A percentile compares a stretch with the other conserved stretches of the same genome.
phyloP scores from a whole-genome alignment of 768 basidiomycete genomes.

The Mycena chlorophos region DNA sequence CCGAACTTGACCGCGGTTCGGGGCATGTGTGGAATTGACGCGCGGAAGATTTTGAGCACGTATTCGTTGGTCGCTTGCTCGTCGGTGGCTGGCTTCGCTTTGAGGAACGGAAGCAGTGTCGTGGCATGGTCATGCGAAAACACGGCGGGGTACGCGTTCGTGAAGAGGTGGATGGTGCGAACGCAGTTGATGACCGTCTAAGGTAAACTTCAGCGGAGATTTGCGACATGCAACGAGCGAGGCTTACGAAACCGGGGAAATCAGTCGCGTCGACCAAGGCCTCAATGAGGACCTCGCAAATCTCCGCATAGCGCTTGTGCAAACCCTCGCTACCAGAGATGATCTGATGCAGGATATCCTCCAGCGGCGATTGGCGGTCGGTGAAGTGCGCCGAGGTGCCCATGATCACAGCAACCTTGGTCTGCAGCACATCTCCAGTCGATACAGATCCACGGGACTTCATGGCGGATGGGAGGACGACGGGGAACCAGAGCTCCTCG shows the following conservation, averaged over 20 bases:
- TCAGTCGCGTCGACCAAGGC: constrained; percentile 85
- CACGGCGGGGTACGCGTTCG: constrained; percentile 78
- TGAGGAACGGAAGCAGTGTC: constrained; percentile 87
- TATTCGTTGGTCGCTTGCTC: constrained; percentile 85
- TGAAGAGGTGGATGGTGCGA: constrained; percentile 80
- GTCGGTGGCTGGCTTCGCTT: constrained; percentile 71
- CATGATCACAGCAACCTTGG: constrained; percentile 82
- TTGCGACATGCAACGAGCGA: neutral
- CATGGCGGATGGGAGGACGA: constrained; percentile 33
- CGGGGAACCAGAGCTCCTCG: constrained; percentile 88
- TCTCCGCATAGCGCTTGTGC: constrained; percentile 71
- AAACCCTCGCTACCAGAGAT: constrained; percentile 60
- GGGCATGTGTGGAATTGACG: constrained; percentile 84
- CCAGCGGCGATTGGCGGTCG: constrained; percentile 81
- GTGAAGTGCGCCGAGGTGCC: constrained; percentile 78
- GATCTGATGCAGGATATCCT: constrained; percentile 82
- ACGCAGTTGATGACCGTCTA: constrained; percentile 85
- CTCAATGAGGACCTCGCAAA: constrained; percentile 85
- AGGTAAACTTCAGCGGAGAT: neutral
- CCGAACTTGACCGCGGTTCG: constrained; percentile 89
- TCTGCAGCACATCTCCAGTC: constrained; percentile 39
- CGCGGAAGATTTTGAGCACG: constrained; percentile 84
- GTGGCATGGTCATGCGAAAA: constrained; percentile 84
- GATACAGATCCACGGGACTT: constrained; percentile 38
- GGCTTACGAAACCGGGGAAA: constrained; percentile 71